A percentile compares a stretch with the other conserved stretches of the same genome.
Evolutionary conservation across 2,329 filamentous ascomycete genomes (phyloP).

Genomic region (Alternaria sp.): DNA sequence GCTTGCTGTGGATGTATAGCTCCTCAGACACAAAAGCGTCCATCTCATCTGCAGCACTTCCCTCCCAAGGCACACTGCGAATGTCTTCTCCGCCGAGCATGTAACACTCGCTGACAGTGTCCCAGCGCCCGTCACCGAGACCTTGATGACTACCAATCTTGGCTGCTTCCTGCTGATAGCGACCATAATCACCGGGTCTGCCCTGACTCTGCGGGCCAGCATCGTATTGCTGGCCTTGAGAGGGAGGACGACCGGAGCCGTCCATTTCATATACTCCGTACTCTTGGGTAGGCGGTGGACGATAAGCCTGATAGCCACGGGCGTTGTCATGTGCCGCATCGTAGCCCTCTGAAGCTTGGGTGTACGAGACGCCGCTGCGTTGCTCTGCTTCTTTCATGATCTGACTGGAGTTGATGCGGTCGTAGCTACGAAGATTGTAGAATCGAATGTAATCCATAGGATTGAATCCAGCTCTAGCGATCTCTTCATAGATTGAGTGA

Average conservation of each 20-base stretch:
- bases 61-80: constrained; percentile 67
- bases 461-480: constrained; percentile 71
- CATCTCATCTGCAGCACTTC: constrained; percentile 63
- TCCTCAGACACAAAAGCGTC: constrained; percentile 70
- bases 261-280: constrained; percentile 52
- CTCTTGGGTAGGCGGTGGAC: constrained; percentile 45
- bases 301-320: constrained; percentile 49
- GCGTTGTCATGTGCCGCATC: constrained; percentile 62
- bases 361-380: constrained; percentile 71
- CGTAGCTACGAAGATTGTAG: constrained; percentile 85
- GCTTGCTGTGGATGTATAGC: constrained; percentile 72
- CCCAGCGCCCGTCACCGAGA: constrained; percentile 67
- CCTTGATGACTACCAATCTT: constrained; percentile 59
- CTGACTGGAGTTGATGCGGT: constrained; percentile 76
- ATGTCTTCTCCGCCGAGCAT: constrained; percentile 81
- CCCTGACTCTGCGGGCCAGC: constrained; percentile 36
- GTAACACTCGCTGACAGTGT: constrained; percentile 80
- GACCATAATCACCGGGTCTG: constrained; percentile 62
- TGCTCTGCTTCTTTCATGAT: constrained; percentile 69
- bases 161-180: constrained; percentile 75
- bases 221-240: constrained; percentile 33
- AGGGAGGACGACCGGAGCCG: constrained; percentile 25
- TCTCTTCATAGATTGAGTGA: constrained; percentile 77
- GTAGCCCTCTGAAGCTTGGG: constrained; percentile 69
- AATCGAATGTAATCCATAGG: constrained; percentile 79